Conservation (phyloP, 2,329 filamentous ascomycete genomes). For the Rhinocladiella similis region DNA sequence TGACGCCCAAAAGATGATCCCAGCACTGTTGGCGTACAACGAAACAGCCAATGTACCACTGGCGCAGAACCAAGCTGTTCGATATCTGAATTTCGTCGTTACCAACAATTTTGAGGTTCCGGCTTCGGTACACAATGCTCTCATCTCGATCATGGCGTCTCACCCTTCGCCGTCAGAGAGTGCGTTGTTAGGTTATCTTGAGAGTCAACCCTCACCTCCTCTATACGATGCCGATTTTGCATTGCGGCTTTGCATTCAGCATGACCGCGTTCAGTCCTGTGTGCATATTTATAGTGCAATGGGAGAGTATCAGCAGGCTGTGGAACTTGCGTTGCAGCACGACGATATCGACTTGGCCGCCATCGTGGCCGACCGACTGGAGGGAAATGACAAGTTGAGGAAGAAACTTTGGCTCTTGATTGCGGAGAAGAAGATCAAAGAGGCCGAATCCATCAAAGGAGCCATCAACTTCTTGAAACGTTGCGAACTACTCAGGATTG, state of each 20-base stretch:
- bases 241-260: conserved; percentile 89
- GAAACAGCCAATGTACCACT: conserved; percentile 66
- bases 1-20: conserved; percentile 83
- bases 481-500: conserved; percentile 88
- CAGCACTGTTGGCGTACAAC: conserved; percentile 91
- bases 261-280: conserved; percentile 88
- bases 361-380: conserved; percentile 76
- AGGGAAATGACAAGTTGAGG: conserved; percentile 71
- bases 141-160: conserved; percentile 93
- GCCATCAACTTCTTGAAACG: conserved; percentile 92
- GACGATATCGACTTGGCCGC: conserved; percentile 86
- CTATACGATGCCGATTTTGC: conserved; percentile 95
- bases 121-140: conserved; percentile 92
- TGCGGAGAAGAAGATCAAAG: conserved; percentile 85
- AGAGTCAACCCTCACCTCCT: conserved; percentile 82
- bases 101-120: conserved; percentile 74
- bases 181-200: conserved; percentile 81
- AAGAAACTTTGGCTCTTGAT: conserved; percentile 97
- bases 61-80: conserved; percentile 81
- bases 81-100: conserved; percentile 91
- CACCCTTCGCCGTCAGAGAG: conserved; percentile 81
- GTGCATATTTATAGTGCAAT: conserved; percentile 98
- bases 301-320: conserved; percentile 82
- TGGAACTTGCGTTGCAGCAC: conserved; percentile 87
- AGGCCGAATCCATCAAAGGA: conserved; percentile 80